phyloP scores from a whole-genome alignment of 106 monocot species.

The Amphibolis antarctica region DNA sequence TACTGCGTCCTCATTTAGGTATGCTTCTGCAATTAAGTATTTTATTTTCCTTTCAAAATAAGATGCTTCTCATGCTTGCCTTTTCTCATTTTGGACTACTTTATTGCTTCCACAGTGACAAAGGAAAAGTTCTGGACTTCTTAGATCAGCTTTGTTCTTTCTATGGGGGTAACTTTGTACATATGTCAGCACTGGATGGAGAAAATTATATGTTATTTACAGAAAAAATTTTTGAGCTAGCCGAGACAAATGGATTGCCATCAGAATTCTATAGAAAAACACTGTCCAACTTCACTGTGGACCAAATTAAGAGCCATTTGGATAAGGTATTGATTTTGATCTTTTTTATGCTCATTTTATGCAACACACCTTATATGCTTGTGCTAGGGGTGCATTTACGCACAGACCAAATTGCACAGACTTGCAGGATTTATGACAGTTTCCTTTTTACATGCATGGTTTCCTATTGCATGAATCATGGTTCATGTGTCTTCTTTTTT shows the following conservation, averaged over 20 bases:
- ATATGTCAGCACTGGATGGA: constrained; percentile 17
- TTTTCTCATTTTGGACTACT: background rate
- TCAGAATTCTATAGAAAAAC: constrained; percentile 38
- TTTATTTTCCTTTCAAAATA: background rate
- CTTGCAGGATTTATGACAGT: too few relatives aligned
- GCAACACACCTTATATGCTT: too few relatives aligned
- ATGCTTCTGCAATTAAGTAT: background rate
- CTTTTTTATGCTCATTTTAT: background rate
- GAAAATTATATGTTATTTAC: constrained; percentile 23
- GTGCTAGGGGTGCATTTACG: too few relatives aligned
- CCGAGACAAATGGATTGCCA: constrained; percentile 45
- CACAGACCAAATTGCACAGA: too few relatives aligned
- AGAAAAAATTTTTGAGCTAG: constrained; percentile 64
- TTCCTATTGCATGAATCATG: too few relatives aligned
- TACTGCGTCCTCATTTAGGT: constrained; percentile 63
- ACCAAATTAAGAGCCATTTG: constrained; percentile 28
- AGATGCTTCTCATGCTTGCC: background rate
- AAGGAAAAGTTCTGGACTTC: constrained; percentile 58
- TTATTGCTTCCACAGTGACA: constrained; percentile 31
- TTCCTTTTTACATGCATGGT: too few relatives aligned
- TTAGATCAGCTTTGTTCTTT: constrained; percentile 62
- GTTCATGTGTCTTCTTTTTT: too few relatives aligned
- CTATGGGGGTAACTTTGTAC: constrained; percentile 40
- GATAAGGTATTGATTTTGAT: constrained; percentile 38
- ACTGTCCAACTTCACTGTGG: constrained; percentile 32